Evolutionary conservation across 2,329 filamentous ascomycete species (phyloP).

Genomic region (Beauveria asiatica): DNA sequence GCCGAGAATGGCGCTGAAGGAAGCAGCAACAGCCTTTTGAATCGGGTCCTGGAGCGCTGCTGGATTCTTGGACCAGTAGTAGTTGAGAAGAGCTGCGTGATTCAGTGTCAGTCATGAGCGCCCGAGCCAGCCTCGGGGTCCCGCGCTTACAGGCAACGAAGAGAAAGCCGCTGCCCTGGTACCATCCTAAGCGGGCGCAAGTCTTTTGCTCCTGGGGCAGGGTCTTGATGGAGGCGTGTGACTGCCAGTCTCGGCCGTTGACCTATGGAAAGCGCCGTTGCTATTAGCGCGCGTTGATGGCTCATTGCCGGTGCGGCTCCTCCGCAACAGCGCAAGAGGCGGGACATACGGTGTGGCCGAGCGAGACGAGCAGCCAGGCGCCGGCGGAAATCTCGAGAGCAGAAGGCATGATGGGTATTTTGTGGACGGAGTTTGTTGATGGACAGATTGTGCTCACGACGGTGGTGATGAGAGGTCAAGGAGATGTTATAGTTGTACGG

Average conservation of each 20-base stretch:
- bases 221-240: slow-evolving; percentile 1
- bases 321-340: not conserved
- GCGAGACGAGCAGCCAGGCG: slow-evolving; percentile 2
- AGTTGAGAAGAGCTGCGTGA: slow-evolving; percentile 6
- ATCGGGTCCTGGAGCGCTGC: slow-evolving; percentile 4
- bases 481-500: not conserved
- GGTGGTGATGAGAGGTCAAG: not conserved
- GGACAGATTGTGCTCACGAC: not conserved
- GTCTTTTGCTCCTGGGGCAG: not conserved
- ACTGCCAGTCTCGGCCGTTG: slow-evolving; percentile 7
- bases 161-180: slow-evolving; percentile 5
- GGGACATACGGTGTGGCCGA: slow-evolving; percentile 5
- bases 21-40: slow-evolving; percentile 3
- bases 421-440: not conserved
- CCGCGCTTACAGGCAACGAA: not conserved
- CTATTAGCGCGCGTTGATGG: not conserved
- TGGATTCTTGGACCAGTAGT: slow-evolving; percentile 11
- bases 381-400: slow-evolving; percentile 5
- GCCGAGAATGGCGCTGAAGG: not conserved
- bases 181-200: slow-evolving; percentile 2
- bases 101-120: not conserved
- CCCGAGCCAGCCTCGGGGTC: not conserved
- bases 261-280: not conserved
- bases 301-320: not conserved
- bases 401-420: not conserved